Conservation (phyloP, 1,284 basidiomycete species). For the Sporisorium graminicola region DNA sequence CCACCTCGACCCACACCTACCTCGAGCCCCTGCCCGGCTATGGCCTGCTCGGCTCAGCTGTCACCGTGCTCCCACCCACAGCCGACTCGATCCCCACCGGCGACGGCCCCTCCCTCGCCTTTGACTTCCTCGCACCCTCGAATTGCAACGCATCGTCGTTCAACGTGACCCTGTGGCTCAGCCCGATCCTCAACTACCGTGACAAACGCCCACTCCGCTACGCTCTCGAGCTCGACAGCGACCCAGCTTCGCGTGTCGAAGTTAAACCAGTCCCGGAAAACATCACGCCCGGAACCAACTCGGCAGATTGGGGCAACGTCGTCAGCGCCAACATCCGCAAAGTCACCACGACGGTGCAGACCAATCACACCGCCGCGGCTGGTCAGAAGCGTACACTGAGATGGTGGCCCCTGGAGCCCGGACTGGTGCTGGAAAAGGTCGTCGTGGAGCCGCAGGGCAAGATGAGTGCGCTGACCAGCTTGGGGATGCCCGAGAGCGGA, state of each 20-base stretch:
- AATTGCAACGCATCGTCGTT: not conserved
- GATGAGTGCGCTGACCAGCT: conserved; percentile 6
- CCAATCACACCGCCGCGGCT: not conserved
- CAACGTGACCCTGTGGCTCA: conserved; percentile 35
- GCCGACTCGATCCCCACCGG: conserved; percentile 24
- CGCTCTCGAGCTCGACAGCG: conserved; percentile 27
- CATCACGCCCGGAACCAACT: conserved; percentile 37
- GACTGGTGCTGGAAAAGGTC: conserved; percentile 31
- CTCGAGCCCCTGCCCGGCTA: conserved; percentile 73
- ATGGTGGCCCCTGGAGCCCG: conserved; percentile 38
- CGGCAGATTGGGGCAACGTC: conserved; percentile 36
- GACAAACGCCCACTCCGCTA: conserved; percentile 27
- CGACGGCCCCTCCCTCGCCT: conserved; percentile 24
- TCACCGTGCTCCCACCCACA: conserved; percentile 35
- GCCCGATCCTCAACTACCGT: conserved; percentile 36
- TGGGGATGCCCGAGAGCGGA: conserved; percentile 28
- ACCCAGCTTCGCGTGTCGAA: conserved; percentile 4
- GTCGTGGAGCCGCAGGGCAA: conserved; percentile 21
- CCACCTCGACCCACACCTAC: conserved; percentile 74
- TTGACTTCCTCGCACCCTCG: conserved; percentile 21
- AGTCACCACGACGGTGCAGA: conserved; percentile 23
- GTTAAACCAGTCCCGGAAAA: conserved; percentile 31
- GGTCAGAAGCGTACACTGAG: conserved; percentile 12
- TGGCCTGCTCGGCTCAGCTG: conserved; percentile 30
- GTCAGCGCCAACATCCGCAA: conserved; percentile 29